phyloP scores from a whole-genome alignment of 345 rosid genomes.

The Rhizophora apiculata region DNA sequence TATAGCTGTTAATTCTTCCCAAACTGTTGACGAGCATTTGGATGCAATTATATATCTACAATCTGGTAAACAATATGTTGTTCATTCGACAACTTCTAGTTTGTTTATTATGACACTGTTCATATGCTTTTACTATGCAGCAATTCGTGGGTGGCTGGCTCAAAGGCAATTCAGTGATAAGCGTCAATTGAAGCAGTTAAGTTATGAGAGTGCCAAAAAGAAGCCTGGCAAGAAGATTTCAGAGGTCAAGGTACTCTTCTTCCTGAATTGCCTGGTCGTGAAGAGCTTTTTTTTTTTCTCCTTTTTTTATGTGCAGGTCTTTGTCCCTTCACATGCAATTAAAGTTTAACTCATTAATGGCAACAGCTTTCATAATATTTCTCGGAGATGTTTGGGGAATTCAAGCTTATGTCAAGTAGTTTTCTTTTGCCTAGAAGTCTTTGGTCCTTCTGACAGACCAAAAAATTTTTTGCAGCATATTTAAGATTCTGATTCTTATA shows the following conservation, averaged over 20 bases:
- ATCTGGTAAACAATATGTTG: slow-evolving; percentile 49
- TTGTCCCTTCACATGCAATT: too few relatives aligned
- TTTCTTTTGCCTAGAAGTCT: too few relatives aligned
- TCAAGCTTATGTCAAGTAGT: too few relatives aligned
- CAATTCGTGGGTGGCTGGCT: slow-evolving; percentile 80
- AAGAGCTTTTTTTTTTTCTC: too few relatives aligned
- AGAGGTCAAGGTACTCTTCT: slow-evolving; percentile 62
- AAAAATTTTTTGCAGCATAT: too few relatives aligned
- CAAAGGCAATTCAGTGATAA: slow-evolving; percentile 39
- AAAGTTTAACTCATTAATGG: too few relatives aligned
- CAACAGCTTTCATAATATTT: too few relatives aligned
- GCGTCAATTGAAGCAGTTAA: slow-evolving; percentile 42
- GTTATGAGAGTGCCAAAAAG: slow-evolving; percentile 37
- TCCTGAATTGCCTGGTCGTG: too few relatives aligned
- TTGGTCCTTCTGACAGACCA: too few relatives aligned
- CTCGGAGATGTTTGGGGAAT: too few relatives aligned
- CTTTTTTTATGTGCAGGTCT: too few relatives aligned
- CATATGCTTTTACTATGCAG: slow-evolving; percentile 37
- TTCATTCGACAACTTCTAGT: slow-evolving; percentile 7
- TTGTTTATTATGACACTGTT: slow-evolving; percentile 8
- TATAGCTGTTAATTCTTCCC: slow-evolving; percentile 29
- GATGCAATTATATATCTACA: slow-evolving; percentile 58
- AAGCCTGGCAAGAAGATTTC: slow-evolving; percentile 48
- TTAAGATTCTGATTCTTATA: too few relatives aligned
- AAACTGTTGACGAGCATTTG: slow-evolving; percentile 38